These are phyloP conservation scores for Microcyclospora pomicola DNA, from an alignment of 2,329 filamentous ascomycete genomes.

Conservation along the genomic window DNA sequence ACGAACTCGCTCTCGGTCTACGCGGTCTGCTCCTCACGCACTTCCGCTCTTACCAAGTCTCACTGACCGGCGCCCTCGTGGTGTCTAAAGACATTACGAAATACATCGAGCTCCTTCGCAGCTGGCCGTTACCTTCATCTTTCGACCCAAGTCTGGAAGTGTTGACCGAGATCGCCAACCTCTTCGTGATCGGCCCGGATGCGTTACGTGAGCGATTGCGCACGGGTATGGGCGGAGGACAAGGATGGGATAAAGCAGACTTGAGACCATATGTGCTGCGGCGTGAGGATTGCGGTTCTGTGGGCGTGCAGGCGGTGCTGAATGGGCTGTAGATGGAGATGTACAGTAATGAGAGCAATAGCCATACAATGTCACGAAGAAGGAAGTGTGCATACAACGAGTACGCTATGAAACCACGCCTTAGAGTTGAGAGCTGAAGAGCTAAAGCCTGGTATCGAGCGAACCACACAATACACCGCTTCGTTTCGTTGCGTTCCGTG, in stretches of 20 bases:
- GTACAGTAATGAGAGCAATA: too few species aligned
- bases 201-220: conserved; percentile 38
- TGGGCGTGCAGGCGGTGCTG: conserved; percentile 72
- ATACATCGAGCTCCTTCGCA: conserved; percentile 73
- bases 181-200: conserved; percentile 75
- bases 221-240: conserved; percentile 22
- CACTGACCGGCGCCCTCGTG: conserved; percentile 84
- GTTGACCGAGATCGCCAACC: conserved; percentile 79
- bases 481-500: too few species aligned
- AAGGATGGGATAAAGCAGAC: conserved; percentile 31
- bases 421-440: too few species aligned
- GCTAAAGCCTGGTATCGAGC: too few species aligned
- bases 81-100: conserved; percentile 92
- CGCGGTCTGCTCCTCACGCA: conserved; percentile 74
- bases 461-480: too few species aligned
- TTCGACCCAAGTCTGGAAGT: conserved; percentile 54
- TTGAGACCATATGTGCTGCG: conserved; percentile 74
- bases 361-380: too few species aligned
- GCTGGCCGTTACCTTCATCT: conserved; percentile 56
- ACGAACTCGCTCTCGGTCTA: conserved; percentile 69
- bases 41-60: conserved; percentile 87
- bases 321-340: conserved; percentile 39
- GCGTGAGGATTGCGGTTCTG: conserved; percentile 68
- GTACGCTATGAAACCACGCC: too few species aligned
- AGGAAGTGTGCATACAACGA: too few species aligned